Conservation (phyloP, 1,284 basidiomycete species). For the Moesziomyces antarcticus region DNA sequence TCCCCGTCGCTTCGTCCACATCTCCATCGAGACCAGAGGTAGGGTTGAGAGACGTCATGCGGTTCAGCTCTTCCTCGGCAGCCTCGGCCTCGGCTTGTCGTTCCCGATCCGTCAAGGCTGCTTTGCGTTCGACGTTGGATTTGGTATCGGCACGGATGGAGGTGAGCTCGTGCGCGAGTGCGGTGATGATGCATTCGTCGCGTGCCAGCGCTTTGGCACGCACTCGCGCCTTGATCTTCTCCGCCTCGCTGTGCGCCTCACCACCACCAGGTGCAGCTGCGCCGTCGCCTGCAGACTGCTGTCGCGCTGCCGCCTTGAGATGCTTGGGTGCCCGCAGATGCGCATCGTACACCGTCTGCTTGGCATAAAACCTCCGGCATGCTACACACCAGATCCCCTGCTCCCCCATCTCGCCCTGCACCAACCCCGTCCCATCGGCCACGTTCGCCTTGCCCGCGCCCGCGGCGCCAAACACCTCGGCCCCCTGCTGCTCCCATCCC, state of each 20-base stretch:
- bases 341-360: slow-evolving; percentile 97
- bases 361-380: slow-evolving; percentile 92
- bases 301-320: slow-evolving; percentile 83
- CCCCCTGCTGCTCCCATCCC: slow-evolving; percentile 77
- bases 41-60: slow-evolving; percentile 28
- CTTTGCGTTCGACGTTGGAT: slow-evolving; percentile 93
- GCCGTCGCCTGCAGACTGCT: slow-evolving; percentile 67
- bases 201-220: slow-evolving; percentile 54
- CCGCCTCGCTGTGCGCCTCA: slow-evolving; percentile 15
- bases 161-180: slow-evolving; percentile 33
- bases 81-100: slow-evolving; percentile 90
- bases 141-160: slow-evolving; percentile 74
- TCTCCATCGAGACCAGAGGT: slow-evolving; percentile 30
- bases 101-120: slow-evolving; percentile 94
- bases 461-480: slow-evolving; percentile 33
- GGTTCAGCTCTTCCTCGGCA: slow-evolving; percentile 52
- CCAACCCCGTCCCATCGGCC: slow-evolving; percentile 44
- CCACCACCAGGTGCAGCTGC: background rate
- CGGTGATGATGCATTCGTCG: slow-evolving; percentile 51
- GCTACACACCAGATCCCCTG: slow-evolving; percentile 93
- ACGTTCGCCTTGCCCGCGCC: slow-evolving; percentile 58
- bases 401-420: slow-evolving; percentile 6
- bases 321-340: slow-evolving; percentile 95
- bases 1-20: slow-evolving; percentile 11
- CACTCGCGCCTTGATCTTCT: slow-evolving; percentile 31